Conservation (phyloP, 768 basidiomycete genomes). For the Lactarius indigo region DNA sequence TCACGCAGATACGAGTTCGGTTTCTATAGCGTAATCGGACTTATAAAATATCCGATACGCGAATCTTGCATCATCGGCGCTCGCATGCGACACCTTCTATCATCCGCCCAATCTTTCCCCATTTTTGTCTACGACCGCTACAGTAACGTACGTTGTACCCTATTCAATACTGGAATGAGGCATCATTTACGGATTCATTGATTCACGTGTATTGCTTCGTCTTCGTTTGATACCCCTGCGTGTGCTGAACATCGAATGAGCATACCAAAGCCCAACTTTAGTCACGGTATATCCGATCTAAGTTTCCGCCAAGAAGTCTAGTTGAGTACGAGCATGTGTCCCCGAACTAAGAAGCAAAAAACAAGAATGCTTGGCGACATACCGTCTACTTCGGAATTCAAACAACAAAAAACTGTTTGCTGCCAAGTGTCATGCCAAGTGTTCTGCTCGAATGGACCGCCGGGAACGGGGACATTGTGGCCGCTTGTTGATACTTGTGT, state of each 20-base stretch:
- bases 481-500: neutral
- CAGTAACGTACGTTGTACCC: constrained; percentile 4
- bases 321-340: neutral
- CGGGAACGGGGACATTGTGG: neutral
- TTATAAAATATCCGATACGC: neutral
- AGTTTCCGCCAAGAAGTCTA: neutral
- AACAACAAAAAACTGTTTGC: no score
- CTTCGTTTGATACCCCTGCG: neutral
- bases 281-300: neutral
- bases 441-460: neutral
- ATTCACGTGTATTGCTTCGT: constrained; percentile 5
- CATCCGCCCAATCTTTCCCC: constrained; percentile 7
- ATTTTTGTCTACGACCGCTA: neutral
- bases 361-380: constrained; percentile 7
- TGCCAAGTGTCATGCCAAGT: no score
- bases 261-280: neutral
- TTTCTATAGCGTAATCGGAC: constrained; percentile 11
- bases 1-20: neutral
- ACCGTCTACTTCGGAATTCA: no score
- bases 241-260: neutral
- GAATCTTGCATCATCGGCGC: constrained; percentile 16
- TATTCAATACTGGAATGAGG: neutral
- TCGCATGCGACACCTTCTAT: neutral
- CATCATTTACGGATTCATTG: constrained; percentile 2
- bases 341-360: neutral